These are phyloP conservation scores for Talaromyces adpressus DNA, from an alignment of 495 filamentous ascomycete genomes.

Conservation along the genomic window DNA sequence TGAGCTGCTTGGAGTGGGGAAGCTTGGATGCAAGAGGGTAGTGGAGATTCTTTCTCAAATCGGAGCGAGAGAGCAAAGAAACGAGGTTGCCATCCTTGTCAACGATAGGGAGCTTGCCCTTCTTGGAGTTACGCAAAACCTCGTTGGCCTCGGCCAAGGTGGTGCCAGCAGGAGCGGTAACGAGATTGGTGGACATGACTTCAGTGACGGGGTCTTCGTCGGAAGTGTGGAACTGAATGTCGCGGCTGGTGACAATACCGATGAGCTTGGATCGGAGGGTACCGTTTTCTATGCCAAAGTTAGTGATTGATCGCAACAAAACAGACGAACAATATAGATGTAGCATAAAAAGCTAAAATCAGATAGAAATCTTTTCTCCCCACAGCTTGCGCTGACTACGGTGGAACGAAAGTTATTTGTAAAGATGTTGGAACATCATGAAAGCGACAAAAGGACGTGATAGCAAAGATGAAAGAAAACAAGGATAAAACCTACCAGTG, in stretches of 20 bases:
- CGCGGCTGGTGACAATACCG: conserved; percentile 94
- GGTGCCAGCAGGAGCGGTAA: conserved; percentile 83
- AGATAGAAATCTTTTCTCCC: conserved; percentile 56
- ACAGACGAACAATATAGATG: conserved; percentile 20
- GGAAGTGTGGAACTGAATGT: conserved; percentile 87
- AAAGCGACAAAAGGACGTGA: conserved; percentile 15
- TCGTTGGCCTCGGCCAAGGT: conserved; percentile 83
- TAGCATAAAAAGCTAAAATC: conserved; percentile 17
- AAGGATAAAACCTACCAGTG: conserved; percentile 66
- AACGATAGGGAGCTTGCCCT: conserved; percentile 97
- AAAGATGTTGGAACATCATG: conserved; percentile 67
- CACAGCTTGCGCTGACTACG: conserved; percentile 78
- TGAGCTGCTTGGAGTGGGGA: conserved; percentile 93
- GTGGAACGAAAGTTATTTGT: conserved; percentile 99
- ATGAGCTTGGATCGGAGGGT: conserved; percentile 89
- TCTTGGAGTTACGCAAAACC: conserved; percentile 92
- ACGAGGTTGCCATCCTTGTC: conserved; percentile 81
- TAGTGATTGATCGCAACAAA: conserved; percentile 21
- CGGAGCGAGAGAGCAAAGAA: conserved; percentile 91
- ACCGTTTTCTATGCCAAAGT: conserved; percentile 63
- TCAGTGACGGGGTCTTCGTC: conserved; percentile 65
- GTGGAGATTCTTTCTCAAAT: conserved; percentile 98
- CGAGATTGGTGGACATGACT: conserved; percentile 93
- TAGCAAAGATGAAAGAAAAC: conserved; percentile 7
- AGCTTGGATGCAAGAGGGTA: conserved; percentile 96